Evolutionary conservation across 306 rosid genomes (phyloP).

Genomic region (Prunus padus): DNA sequence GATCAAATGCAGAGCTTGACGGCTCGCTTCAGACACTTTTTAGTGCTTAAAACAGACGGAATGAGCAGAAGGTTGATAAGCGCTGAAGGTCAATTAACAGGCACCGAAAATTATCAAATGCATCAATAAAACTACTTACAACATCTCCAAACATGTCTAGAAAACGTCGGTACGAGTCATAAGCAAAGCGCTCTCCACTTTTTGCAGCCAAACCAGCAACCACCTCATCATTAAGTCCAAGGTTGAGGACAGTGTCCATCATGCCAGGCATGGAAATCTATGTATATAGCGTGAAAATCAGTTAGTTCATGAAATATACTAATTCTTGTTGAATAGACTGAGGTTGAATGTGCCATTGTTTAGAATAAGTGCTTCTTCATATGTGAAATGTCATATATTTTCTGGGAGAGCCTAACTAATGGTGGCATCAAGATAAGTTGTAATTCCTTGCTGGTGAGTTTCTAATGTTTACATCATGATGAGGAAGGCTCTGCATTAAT

Average conservation of each 20-base stretch:
- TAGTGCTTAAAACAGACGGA: conserved; percentile 9
- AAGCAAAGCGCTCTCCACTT: conserved; percentile 96
- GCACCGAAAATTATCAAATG: not conserved
- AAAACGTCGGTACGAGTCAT: conserved; percentile 91
- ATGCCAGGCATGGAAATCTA: conserved; percentile 99
- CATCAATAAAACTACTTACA: conserved; percentile 53
- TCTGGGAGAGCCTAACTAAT: too few species aligned
- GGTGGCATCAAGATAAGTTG: too few species aligned
- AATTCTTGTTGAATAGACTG: not conserved
- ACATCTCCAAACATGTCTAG: conserved; percentile 95
- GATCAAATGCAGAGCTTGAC: not conserved
- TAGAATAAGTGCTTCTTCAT: not conserved
- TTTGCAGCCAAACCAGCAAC: conserved; percentile 82
- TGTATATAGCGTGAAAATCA: conserved; percentile 9
- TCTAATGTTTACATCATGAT: too few species aligned
- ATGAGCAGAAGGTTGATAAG: conserved; percentile 3
- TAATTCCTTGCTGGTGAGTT: too few species aligned
- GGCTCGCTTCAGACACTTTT: not conserved
- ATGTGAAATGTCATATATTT: not conserved
- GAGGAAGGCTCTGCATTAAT: too few species aligned
- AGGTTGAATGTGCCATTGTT: not conserved
- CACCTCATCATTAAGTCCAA: conserved; percentile 88
- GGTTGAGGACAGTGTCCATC: conserved; percentile 99
- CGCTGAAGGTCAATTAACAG: conserved; percentile 10
- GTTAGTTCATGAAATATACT: not conserved